These are phyloP conservation scores for Teunomyces atbi DNA, from an alignment of 805 yeast species.

Conservation along the genomic window DNA sequence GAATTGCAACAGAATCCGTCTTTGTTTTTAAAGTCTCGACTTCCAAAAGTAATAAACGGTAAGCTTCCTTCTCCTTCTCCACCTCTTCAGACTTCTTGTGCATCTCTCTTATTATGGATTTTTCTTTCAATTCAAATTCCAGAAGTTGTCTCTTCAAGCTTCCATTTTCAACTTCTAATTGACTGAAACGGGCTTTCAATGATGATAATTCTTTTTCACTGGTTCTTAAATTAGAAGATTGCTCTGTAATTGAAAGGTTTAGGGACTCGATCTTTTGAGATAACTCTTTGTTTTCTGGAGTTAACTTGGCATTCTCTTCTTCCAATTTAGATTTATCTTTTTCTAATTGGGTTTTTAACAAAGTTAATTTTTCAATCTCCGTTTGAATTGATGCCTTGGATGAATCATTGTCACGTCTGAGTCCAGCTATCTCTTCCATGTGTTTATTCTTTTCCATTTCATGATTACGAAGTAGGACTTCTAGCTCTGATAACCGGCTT, in stretches of 20 bases:
- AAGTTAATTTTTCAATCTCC: conserved; percentile 11
- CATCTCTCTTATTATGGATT: conserved; percentile 13
- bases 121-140: conserved; percentile 13
- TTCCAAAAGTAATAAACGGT: conserved; percentile 13
- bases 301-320: conserved; percentile 8
- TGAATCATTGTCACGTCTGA: conserved; percentile 10
- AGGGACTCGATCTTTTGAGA: conserved; percentile 11
- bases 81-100: conserved; percentile 22
- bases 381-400: conserved; percentile 3
- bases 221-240: conserved; percentile 6
- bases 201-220: conserved; percentile 15
- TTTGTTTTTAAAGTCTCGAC: conserved; percentile 10
- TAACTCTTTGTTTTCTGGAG: conserved; percentile 11
- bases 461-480: conserved; percentile 8
- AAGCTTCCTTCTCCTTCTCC: conserved; percentile 13
- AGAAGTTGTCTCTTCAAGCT: conserved; percentile 15
- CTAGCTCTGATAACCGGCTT: conserved; percentile 5
- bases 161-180: conserved; percentile 11
- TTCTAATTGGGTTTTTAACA: conserved; percentile 2
- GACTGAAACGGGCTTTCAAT: conserved; percentile 10
- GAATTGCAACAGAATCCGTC: background rate
- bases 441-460: conserved; percentile 11
- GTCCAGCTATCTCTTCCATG: conserved; percentile 6
- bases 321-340: conserved; percentile 9
- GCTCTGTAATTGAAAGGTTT: conserved; percentile 12